Base-by-base conservation (phyloP, 73 alveolate species). In the Paramecium tetraurelia region DNA sequence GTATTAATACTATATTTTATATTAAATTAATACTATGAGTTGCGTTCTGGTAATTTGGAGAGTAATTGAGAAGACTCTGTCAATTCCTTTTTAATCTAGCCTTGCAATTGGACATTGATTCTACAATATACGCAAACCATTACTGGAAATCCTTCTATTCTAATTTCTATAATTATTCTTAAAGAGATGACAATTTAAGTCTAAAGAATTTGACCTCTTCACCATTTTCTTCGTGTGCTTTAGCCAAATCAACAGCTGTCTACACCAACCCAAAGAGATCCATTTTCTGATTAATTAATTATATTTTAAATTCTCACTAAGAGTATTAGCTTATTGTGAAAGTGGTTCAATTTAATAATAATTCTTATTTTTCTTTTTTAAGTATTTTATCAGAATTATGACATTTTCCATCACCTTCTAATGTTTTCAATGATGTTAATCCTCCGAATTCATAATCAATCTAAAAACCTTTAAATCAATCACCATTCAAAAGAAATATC, bases 221-320 rank as follows among this genome's bases (percentile, higher is more conserved):
- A 16, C 87, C 59, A 41, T 75, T 29, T 41, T 75, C 87, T 75
- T 75, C 87, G 8, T 41, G 58, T 38, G 68, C 59, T 36, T 75
- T 75, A 38, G 87, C 58, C 38, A 75, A 22, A 35, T 75, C 87
- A 38, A 75, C 59, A 24, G 46, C 87, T 38, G 87, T 75, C 59
- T 75, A 41, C 18, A 75, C 87, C 11, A 75, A 41, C 10, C 87
- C 87, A 35, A 75, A 41, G 59, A 75, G 87, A 38, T 75, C 87
- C 87, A 75, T 75, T 53, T 53, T 53, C 69, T 53, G 69, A 63
- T 63, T 63, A 63, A 63, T 63, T 63, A 63, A 63, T 53, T 53
- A 53, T 53, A 53, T 53, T 63, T 31, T 63, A 63, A 63, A 63
- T 63, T 63, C 84, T 63, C 84, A 63, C 84, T 63, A 11, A 27